These are phyloP conservation scores for Aquilaria agallochum DNA, from an alignment of 441 rosid genomes.

Conservation along the genomic window DNA sequence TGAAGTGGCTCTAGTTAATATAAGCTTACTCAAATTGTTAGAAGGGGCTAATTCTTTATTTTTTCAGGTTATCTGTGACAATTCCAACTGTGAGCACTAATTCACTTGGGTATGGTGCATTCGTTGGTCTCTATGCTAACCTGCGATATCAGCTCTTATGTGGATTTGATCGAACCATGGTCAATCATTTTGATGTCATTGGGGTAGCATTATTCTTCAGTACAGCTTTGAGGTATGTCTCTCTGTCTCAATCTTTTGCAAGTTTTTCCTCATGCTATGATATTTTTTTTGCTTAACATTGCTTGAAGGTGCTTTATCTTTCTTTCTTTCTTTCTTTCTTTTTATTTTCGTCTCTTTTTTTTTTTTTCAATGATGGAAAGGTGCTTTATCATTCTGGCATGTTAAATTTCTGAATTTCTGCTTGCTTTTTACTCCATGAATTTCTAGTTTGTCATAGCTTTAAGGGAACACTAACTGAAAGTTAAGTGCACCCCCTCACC, in stretches of 20 bases:
- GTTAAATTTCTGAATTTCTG: too few species aligned
- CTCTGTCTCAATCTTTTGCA: slow-evolving; percentile 5
- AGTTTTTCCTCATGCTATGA: not conserved
- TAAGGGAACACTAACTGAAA: too few species aligned
- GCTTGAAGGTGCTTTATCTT: not conserved
- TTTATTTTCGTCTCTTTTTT: not conserved
- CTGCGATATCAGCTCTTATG: slow-evolving; percentile 80
- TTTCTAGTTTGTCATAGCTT: too few species aligned
- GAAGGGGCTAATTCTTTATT: slow-evolving; percentile 7
- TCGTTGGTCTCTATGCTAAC: slow-evolving; percentile 89
- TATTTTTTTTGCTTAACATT: not conserved
- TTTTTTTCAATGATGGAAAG: not conserved
- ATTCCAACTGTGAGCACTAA: slow-evolving; percentile 65
- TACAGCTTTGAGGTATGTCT: slow-evolving; percentile 74
- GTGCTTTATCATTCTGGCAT: too few species aligned
- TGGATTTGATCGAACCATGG: slow-evolving; percentile 72
- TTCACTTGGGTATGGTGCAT: slow-evolving; percentile 92
- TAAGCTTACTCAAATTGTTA: slow-evolving; percentile 6
- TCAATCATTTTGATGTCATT: slow-evolving; percentile 87
- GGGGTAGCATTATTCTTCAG: slow-evolving; percentile 83
- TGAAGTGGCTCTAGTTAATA: not conserved
- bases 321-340: not conserved
- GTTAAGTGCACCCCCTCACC: too few species aligned
- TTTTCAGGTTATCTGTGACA: slow-evolving; percentile 76
- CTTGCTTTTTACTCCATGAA: too few species aligned